These are phyloP conservation scores for Boechera retrofracta DNA, from an alignment of 345 rosid genomes.

Conservation along the genomic window DNA sequence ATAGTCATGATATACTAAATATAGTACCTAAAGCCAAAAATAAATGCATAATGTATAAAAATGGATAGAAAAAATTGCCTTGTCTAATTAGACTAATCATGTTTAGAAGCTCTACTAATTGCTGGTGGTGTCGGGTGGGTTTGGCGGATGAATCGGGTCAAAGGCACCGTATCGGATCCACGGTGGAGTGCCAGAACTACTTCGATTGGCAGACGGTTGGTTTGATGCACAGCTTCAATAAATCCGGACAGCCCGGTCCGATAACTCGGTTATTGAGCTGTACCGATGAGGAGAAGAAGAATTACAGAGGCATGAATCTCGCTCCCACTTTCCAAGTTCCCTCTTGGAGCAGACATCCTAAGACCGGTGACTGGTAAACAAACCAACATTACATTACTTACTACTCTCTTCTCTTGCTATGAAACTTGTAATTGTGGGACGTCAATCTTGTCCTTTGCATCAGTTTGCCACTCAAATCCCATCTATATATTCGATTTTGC, in stretches of 20 bases:
- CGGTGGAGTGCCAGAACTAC: conserved; percentile 90
- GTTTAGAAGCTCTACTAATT: too few relatives aligned
- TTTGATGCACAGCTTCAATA: conserved; percentile 84
- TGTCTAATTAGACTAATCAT: too few relatives aligned
- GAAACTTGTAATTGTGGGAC: too few relatives aligned
- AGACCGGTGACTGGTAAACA: conserved; percentile 81
- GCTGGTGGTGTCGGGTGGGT: conserved; percentile 35
- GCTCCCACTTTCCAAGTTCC: conserved; percentile 93
- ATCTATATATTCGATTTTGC: too few relatives aligned
- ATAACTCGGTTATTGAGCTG: conserved; percentile 91
- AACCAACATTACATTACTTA: background rate
- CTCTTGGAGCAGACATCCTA: conserved; percentile 93
- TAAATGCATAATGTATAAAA: too few relatives aligned
- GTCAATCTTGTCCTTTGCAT: too few relatives aligned
- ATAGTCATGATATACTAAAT: too few relatives aligned
- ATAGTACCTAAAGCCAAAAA: too few relatives aligned
- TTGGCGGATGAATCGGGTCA: conserved; percentile 38
- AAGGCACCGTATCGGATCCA: conserved; percentile 82
- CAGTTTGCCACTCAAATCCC: too few relatives aligned
- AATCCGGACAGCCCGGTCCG: conserved; percentile 91
- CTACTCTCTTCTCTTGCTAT: background rate
- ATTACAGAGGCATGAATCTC: conserved; percentile 81
- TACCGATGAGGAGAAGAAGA: conserved; percentile 82
- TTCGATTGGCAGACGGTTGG: conserved; percentile 99
- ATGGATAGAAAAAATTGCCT: too few relatives aligned